A percentile compares a stretch with the other conserved stretches of the same genome.
phyloP scores from a whole-genome alignment of 768 basidiomycete species.

The Phlegmacium glaucopus region DNA sequence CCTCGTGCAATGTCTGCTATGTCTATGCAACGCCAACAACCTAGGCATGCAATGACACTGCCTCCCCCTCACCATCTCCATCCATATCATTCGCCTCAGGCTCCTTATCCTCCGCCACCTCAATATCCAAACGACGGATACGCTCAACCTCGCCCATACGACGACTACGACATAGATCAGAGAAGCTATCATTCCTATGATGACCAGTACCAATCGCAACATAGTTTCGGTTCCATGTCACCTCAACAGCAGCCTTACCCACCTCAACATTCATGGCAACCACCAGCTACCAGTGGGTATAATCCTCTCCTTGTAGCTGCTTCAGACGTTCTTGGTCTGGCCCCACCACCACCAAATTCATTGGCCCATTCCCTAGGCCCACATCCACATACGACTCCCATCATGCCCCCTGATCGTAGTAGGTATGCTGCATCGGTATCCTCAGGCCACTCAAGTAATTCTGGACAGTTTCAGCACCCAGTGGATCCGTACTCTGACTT shows the following conservation, averaged over 20 bases:
- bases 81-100: conserved; percentile 4
- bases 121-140: neutral
- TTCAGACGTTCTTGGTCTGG: conserved; percentile 78
- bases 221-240: neutral
- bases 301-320: conserved; percentile 71
- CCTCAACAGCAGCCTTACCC: conserved; percentile 4
- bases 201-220: conserved; percentile 1
- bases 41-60: conserved; percentile 17
- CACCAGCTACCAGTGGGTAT: conserved; percentile 34
- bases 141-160: neutral
- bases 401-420: conserved; percentile 17
- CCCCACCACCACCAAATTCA: conserved; percentile 43
- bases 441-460: conserved; percentile 22
- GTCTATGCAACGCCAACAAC: conserved; percentile 15
- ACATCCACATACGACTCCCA: conserved; percentile 15
- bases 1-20: conserved; percentile 21
- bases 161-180: conserved; percentile 1
- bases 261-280: neutral
- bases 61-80: conserved; percentile 5
- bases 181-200: conserved; percentile 2
- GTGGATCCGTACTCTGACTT: conserved; percentile 40
- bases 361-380: conserved; percentile 8
- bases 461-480: conserved; percentile 18
- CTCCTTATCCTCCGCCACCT: conserved; percentile 2
- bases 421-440: conserved; percentile 22